These are phyloP conservation scores for Flammula alnicola DNA, from an alignment of 1,284 basidiomycete genomes.

Conservation along the genomic window DNA sequence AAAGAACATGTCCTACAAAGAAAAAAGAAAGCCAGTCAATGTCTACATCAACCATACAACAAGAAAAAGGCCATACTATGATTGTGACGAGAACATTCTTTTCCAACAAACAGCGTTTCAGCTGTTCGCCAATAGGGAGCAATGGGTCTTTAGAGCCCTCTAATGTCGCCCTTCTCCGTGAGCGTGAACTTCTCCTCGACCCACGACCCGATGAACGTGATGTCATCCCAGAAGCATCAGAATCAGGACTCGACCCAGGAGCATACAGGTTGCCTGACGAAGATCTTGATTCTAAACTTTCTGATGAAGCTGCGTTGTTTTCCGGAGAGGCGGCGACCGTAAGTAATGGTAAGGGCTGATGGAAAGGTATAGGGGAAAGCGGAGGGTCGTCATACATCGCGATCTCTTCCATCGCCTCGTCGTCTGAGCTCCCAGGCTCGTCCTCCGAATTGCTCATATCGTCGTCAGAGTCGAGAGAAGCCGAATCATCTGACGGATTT, in stretches of 20 bases:
- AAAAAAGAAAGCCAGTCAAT: slow-evolving; percentile 3
- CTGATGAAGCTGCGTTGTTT: slow-evolving; percentile 10
- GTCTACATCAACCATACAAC: slow-evolving; percentile 2
- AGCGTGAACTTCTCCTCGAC: slow-evolving; percentile 59
- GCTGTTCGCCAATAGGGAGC: slow-evolving; percentile 69
- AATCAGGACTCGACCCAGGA: slow-evolving; percentile 27
- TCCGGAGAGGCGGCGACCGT: slow-evolving; percentile 29
- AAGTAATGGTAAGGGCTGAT: slow-evolving; percentile 31
- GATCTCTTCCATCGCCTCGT: slow-evolving; percentile 81
- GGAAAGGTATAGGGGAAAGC: slow-evolving; percentile 33
- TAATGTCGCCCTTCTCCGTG: slow-evolving; percentile 46
- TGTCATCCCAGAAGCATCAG: slow-evolving; percentile 38
- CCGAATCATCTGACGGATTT: slow-evolving; percentile 56
- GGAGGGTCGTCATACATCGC: slow-evolving; percentile 65
- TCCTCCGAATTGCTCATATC: slow-evolving; percentile 71
- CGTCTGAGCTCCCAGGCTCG: slow-evolving; percentile 68
- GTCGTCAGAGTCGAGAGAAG: slow-evolving; percentile 74
- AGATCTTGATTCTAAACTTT: slow-evolving; percentile 15
- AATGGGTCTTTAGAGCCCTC: slow-evolving; percentile 35
- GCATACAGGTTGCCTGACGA: slow-evolving; percentile 16
- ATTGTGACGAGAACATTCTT: slow-evolving; percentile 74
- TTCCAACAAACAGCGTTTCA: slow-evolving; percentile 80
- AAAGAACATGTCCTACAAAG: slow-evolving; percentile 86
- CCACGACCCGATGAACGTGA: slow-evolving; percentile 37
- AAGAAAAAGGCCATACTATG: slow-evolving; percentile 58